A percentile compares a stretch with the other conserved stretches of the same genome.
These are phyloP conservation scores for Populus hybrid DNA, from an alignment of 441 rosid species.

Conservation along the genomic window DNA sequence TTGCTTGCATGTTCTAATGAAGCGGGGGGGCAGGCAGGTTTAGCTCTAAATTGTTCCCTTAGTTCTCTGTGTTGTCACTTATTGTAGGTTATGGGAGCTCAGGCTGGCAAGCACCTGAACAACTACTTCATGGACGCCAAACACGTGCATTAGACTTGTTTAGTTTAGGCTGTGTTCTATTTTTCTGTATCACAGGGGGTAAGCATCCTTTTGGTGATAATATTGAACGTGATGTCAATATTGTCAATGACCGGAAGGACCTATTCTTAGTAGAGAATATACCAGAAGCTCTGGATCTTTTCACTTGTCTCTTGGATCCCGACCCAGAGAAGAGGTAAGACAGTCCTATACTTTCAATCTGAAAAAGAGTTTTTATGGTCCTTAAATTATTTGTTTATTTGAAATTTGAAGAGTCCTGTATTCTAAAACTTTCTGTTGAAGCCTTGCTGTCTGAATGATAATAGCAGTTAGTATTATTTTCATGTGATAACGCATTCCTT, in stretches of 20 bases:
- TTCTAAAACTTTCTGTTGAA: background rate
- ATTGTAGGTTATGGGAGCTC: slow-evolving; percentile 83
- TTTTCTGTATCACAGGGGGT: slow-evolving; percentile 80
- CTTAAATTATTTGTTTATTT: background rate
- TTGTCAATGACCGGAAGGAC: slow-evolving; percentile 72
- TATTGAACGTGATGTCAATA: slow-evolving; percentile 76
- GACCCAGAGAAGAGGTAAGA: slow-evolving; percentile 66
- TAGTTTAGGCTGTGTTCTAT: slow-evolving; percentile 87
- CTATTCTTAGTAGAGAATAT: slow-evolving; percentile 78
- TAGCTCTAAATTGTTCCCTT: slow-evolving; percentile 3
- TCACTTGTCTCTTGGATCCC: slow-evolving; percentile 58
- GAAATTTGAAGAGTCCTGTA: slow-evolving; percentile 7
- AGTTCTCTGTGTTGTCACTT: slow-evolving; percentile 8
- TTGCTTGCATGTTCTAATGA: background rate
- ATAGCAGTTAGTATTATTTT: background rate
- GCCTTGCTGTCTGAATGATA: background rate
- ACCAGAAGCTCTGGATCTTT: slow-evolving; percentile 88
- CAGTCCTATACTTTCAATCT: background rate
- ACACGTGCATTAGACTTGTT: slow-evolving; percentile 84
- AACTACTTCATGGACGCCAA: slow-evolving; percentile 71
- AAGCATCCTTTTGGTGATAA: slow-evolving; percentile 81
- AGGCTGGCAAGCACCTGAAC: slow-evolving; percentile 99
- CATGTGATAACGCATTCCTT: background rate
- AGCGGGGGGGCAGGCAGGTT: background rate
- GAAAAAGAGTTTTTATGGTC: background rate